A percentile compares a stretch with the other conserved stretches of the same genome.
Conservation (phyloP, 768 basidiomycete species). For the Gymnopilus dilepis region DNA sequence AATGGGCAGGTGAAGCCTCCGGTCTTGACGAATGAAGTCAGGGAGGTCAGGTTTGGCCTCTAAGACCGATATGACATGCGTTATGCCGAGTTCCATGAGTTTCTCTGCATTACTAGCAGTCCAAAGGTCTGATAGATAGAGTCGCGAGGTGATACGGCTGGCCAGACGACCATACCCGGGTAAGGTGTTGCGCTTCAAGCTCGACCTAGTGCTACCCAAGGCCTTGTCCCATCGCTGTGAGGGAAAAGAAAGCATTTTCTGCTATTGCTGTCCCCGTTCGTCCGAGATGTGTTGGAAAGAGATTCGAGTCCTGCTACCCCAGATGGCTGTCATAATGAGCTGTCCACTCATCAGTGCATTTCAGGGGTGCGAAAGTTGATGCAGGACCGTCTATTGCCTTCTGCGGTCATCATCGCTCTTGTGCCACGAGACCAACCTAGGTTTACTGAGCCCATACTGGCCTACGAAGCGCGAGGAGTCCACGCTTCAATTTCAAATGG, state of each 20-base stretch:
- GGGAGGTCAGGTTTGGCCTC: conserved; percentile 56
- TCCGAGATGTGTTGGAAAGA: background rate
- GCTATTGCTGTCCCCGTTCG: no score
- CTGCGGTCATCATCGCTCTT: background rate
- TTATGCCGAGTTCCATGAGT: conserved; percentile 65
- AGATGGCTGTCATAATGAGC: conserved; percentile 9
- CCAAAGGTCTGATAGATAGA: conserved; percentile 69
- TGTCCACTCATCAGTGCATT: background rate
- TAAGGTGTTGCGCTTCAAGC: conserved; percentile 1
- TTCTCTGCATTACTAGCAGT: conserved; percentile 56
- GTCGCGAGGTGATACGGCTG: conserved; percentile 47
- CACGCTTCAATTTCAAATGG: no score
- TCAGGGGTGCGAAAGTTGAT: conserved; percentile 5
- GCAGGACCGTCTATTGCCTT: background rate
- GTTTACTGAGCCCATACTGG: background rate
- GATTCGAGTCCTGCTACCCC: background rate
- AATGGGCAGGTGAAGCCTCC: conserved; percentile 54
- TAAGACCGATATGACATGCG: conserved; percentile 73
- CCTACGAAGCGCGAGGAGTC: no score
- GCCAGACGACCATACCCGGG: conserved; percentile 32
- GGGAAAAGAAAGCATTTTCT: conserved; percentile 42
- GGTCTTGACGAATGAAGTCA: conserved; percentile 43
- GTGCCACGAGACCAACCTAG: background rate
- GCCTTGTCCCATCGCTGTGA: conserved; percentile 36
- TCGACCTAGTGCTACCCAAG: conserved; percentile 18